Evolutionary conservation across 257 asterid species (phyloP).

Genomic region (Asclepias syriaca): DNA sequence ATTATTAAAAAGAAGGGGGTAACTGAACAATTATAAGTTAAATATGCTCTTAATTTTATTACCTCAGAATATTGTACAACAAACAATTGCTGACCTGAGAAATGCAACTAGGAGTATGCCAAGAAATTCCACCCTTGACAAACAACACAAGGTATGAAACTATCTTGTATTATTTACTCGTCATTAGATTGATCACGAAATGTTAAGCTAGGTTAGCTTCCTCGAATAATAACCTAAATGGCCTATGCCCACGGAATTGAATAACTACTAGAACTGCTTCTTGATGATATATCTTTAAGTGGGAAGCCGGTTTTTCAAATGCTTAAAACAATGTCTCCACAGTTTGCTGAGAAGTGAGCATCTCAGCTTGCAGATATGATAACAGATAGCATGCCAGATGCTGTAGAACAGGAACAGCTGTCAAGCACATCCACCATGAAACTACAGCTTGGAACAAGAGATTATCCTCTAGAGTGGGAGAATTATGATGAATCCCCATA

Average conservation of each 20-base stretch:
- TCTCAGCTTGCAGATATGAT: constrained; percentile 27
- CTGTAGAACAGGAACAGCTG: constrained; percentile 14
- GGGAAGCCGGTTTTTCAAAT: background rate
- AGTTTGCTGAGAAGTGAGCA: background rate
- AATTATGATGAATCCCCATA: constrained; percentile 15
- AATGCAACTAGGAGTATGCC: constrained; percentile 19
- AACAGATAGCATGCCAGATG: constrained; percentile 19
- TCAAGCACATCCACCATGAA: constrained; percentile 19
- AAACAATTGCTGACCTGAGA: constrained; percentile 25
- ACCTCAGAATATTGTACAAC: constrained; percentile 13
- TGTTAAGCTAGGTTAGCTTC: constrained; percentile 9
- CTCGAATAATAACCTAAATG: background rate
- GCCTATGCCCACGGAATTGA: background rate
- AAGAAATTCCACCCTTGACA: constrained; percentile 16
- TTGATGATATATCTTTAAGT: background rate
- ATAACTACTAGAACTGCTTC: background rate
- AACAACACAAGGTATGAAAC: constrained; percentile 29
- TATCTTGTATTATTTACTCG: constrained; percentile 10
- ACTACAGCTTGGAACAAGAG: constrained; percentile 13
- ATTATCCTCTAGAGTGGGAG: constrained; percentile 12
- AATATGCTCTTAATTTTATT: constrained; percentile 12
- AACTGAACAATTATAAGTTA: background rate
- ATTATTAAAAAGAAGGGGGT: no score
- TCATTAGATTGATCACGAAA: background rate
- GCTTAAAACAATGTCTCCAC: constrained; percentile 3